Conservation (phyloP, 495 filamentous ascomycete genomes). For the Xylaria intraflava region DNA sequence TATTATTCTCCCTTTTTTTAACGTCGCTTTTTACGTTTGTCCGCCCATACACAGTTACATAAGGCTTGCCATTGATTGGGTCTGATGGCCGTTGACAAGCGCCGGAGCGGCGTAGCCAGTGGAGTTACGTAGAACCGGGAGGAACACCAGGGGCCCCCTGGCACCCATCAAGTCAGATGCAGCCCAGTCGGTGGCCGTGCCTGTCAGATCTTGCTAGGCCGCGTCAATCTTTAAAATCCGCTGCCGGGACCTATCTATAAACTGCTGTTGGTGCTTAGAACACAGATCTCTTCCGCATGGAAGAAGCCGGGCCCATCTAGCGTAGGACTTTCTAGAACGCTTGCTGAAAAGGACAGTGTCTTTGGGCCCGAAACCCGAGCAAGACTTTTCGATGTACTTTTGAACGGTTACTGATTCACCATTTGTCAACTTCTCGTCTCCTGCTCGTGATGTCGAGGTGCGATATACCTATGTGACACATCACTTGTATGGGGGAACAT, state of each 20-base stretch:
- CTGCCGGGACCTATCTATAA: no score
- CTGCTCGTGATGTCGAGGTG: conserved; percentile 1
- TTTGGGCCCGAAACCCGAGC: neutral
- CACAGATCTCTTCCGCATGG: no score
- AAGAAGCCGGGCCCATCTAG: no score
- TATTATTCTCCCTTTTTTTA: neutral
- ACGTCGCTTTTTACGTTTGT: neutral
- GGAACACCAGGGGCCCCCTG: neutral
- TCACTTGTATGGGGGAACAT: neutral
- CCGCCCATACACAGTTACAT: neutral
- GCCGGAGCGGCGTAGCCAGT: neutral
- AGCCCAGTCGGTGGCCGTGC: conserved; percentile 4
- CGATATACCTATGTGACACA: conserved; percentile 7
- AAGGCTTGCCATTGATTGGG: neutral
- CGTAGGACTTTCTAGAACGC: neutral
- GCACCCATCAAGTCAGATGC: conserved; percentile 4
- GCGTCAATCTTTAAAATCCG: neutral
- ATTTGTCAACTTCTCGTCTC: conserved; percentile 6
- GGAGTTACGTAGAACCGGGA: conserved; percentile 4
- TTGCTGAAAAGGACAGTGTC: neutral
- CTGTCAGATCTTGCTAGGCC: conserved; percentile 8
- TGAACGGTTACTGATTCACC: neutral
- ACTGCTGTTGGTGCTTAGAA: no score
- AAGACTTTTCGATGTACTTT: neutral
- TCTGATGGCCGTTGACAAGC: neutral